Conservation (phyloP, 768 basidiomycete species). For the Boletus coccyginus region DNA sequence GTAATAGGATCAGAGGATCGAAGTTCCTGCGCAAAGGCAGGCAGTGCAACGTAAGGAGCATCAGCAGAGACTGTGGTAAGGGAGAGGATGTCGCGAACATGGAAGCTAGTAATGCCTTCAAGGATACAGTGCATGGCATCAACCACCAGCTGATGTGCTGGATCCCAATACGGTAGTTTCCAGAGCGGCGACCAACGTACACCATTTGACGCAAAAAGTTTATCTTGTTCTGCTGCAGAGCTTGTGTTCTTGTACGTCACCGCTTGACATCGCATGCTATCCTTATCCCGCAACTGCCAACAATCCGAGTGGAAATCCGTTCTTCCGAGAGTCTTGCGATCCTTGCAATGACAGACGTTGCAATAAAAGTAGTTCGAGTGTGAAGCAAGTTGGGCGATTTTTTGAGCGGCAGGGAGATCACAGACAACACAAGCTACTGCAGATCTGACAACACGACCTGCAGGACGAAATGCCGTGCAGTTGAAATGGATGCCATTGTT, state of each 20-base stretch:
- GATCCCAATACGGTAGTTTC: conserved; percentile 28
- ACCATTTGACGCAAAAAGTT: conserved; percentile 13
- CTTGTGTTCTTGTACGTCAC: not conserved
- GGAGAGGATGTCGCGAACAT: not conserved
- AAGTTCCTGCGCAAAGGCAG: no score
- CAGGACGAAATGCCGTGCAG: not conserved
- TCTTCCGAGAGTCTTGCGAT: not conserved
- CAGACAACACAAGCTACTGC: not conserved
- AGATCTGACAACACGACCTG: not conserved
- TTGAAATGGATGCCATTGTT: not conserved
- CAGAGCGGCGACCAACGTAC: conserved; percentile 21
- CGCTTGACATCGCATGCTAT: not conserved
- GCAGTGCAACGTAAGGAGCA: no score
- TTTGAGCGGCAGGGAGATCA: not conserved
- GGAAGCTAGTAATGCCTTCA: not conserved
- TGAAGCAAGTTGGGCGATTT: not conserved
- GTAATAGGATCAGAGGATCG: no score
- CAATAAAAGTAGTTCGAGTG: not conserved
- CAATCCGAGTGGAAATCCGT: not conserved
- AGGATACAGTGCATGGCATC: conserved; percentile 31
- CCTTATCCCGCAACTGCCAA: not conserved
- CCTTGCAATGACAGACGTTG: not conserved
- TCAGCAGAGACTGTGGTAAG: no score
- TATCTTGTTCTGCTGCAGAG: not conserved
- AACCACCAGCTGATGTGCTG: conserved; percentile 13